Evolutionary conservation across 2,329 filamentous ascomycete species (phyloP).

Genomic region (Phoma sp.): DNA sequence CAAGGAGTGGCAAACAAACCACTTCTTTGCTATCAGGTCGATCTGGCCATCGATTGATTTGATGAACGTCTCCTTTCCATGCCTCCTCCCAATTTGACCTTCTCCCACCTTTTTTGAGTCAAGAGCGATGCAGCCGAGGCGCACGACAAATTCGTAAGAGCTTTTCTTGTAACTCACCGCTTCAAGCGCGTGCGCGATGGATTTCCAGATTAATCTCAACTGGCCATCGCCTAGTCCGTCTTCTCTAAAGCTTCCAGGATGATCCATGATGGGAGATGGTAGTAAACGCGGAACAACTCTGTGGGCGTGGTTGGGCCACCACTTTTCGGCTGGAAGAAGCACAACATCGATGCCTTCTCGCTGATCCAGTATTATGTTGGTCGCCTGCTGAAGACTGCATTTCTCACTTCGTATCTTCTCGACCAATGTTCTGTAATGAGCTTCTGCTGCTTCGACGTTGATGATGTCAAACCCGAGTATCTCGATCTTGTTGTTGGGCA

Average conservation of each 20-base stretch:
- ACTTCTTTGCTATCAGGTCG: conserved; percentile 28
- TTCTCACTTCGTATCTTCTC: conserved; percentile 24
- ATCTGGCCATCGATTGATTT: conserved; percentile 21
- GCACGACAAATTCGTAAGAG: conserved; percentile 36
- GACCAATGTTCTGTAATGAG: conserved; percentile 30
- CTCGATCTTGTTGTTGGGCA: conserved; percentile 21
- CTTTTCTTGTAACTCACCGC: conserved; percentile 31
- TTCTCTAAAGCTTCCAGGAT: conserved; percentile 30
- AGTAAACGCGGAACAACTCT: conserved; percentile 31
- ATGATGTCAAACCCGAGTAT: conserved; percentile 25
- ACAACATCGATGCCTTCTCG: conserved; percentile 31
- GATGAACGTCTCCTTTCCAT: conserved; percentile 20
- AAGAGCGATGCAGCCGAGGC: conserved; percentile 35
- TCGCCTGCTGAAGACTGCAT: conserved; percentile 13
- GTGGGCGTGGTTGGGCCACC: conserved; percentile 36
- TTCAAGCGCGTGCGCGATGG: conserved; percentile 29
- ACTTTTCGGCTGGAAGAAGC: conserved; percentile 23
- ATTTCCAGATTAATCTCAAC: conserved; percentile 23
- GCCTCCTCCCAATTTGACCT: conserved; percentile 21
- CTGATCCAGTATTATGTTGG: conserved; percentile 37
- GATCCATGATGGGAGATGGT: conserved; percentile 24
- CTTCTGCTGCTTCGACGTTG: conserved; percentile 28
- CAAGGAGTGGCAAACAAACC: conserved; percentile 18
- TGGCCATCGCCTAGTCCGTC: conserved; percentile 19
- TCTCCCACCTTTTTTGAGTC: conserved; percentile 19